Evolutionary conservation across 495 filamentous ascomycete species (phyloP).

Genomic region (Penicillium macrosclerotiorum): DNA sequence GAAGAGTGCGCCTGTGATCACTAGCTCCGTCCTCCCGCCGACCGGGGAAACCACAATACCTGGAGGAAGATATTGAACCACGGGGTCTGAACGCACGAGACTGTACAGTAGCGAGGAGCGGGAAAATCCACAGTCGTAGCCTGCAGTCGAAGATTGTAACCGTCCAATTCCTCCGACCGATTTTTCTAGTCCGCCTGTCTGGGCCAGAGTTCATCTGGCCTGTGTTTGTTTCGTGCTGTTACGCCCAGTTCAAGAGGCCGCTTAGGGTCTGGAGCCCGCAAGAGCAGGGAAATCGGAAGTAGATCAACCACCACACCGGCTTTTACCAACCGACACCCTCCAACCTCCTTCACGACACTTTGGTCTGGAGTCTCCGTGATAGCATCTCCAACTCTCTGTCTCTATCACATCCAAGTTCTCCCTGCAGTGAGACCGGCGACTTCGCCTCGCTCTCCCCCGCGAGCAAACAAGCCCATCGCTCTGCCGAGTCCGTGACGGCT

Average conservation of each 20-base stretch:
- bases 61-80: neutral
- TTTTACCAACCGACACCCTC: neutral
- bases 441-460: neutral
- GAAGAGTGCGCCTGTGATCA: neutral
- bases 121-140: no score
- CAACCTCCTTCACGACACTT: neutral
- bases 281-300: neutral
- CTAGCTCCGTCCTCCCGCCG: neutral
- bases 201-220: no score
- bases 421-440: no score
- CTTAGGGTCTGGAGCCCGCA: neutral
- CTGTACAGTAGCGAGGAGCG: no score
- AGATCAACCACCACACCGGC: conserved; percentile 1
- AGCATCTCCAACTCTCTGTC: no score
- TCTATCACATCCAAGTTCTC: neutral
- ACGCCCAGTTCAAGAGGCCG: no score
- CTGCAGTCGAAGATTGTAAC: no score
- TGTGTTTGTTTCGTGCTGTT: no score
- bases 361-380: no score
- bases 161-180: no score
- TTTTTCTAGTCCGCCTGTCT: no score
- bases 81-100: no score
- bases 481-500: conserved; percentile 26
- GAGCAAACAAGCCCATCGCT: neutral
- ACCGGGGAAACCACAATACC: neutral